Base-by-base conservation (phyloP, 2,329 filamentous ascomycete genomes). In the Aplosporella prunicola region DNA sequence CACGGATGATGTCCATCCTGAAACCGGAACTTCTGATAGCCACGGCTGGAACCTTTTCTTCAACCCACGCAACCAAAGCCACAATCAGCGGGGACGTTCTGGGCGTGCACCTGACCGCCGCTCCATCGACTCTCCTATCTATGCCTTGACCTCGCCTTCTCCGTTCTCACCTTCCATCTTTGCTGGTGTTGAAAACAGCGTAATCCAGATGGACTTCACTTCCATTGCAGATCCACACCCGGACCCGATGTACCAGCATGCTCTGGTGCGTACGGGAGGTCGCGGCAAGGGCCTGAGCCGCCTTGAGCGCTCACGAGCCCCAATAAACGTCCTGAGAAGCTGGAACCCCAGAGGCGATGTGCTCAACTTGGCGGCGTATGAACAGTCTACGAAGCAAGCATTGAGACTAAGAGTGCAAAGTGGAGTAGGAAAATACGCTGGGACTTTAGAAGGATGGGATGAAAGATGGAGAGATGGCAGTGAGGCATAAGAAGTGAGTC, bases 11-110 rank as follows among this genome's bases (percentile, higher is more conserved):
- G 22, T 8, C 22, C 8, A 13, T 26, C 11, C 7, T 26, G 24
- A 26, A 26, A 13, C 9, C 11, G 14, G 14, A 5, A 14, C 26
- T 2, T 28, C 10, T 14, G 26, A n/a, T 29, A 7, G 26, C 25
- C 13, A 28, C n/a, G 57, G 56, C 20, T 70, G 66, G 63, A 69
- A 67, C 27, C 46, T 68, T 10, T 70, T 64, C 44, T 55, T 69
- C n/a, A 61, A 56, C 30, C 58, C 64, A 1, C 52, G 55, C 5
- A 47, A 47, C 22, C 38, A 38, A 27, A 42, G 42, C 25, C 46
- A 27, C 43, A 17, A 47, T 45, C 9, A 34, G 35, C n/a, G n/a
- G n/a, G n/a, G n/a, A n/a, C n/a, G n/a, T n/a, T n/a, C n/a, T n/a
- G n/a, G n/a, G n/a, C 23, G 46, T 42, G 20, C 45, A 42, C 33